Base-by-base conservation (phyloP, 345 rosid species). In the Lepidium didymum region DNA sequence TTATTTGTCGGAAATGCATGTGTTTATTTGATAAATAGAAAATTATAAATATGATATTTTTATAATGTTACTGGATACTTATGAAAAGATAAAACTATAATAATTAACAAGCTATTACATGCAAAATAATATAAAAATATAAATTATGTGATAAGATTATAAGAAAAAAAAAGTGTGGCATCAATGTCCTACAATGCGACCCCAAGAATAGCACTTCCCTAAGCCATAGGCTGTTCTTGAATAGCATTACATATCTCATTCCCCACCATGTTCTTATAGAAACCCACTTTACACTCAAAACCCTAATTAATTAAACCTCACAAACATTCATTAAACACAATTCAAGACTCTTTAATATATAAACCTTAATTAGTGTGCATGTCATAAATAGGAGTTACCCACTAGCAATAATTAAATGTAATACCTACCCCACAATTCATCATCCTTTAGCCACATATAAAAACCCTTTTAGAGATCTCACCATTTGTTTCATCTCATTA, bases 161-260 rank as follows among this genome's bases (percentile, higher is more conserved):
- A n/a, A 5, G 10, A 34, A 41, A 35, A 18, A 53, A 37, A 13
- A 64, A 74, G 54, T 54, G 69, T 29, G 69, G 64, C 54, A 74
- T 74, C 74, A 15, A 61, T 74, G 45, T 74, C 78, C 57, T 68
- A 54, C 52, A 68, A 23, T 62, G 68, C 45, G 77, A 66, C 67
- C 72, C 73, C 45, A 29, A 44, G 68, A 60, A 42, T 38, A 74
- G 63, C 74, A 46, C 64, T 74, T 53, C 74, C 78, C 78, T 68
- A 68, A 61, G 58, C 58, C 45, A 68, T 74, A 74, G 69, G 74
- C 78, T 74, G 60, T 74, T 68, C 72, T 66, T 35, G 27, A 44
- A 16, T 68, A 54, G 51, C 76, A 76, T 64, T 43, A 58, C 67
- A 64, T 58, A 41, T 70, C 72, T 43, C 75, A 63, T 29, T 29